These are phyloP conservation scores for Penicillium italicum DNA, from an alignment of 2,329 filamentous ascomycete species.

Conservation along the genomic window DNA sequence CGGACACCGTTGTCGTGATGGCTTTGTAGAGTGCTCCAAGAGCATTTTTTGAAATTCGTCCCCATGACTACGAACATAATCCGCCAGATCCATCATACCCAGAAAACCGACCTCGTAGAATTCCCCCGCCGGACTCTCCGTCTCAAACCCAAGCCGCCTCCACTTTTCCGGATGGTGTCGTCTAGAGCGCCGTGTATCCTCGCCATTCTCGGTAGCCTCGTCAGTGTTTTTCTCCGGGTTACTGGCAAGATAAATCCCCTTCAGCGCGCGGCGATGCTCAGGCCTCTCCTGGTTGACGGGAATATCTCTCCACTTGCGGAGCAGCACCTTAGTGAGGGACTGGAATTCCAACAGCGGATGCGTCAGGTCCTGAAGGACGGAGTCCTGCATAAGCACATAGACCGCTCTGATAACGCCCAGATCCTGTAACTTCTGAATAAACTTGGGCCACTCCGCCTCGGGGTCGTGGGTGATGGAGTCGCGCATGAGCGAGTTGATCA, in stretches of 20 bases:
- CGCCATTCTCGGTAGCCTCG: slow-evolving; percentile 32
- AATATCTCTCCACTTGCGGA: slow-evolving; percentile 85
- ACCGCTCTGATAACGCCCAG: slow-evolving; percentile 89
- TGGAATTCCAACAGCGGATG: slow-evolving; percentile 92
- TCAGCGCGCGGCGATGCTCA: slow-evolving; percentile 83
- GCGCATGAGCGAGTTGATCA: slow-evolving; percentile 92
- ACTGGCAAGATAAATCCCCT: slow-evolving; percentile 79
- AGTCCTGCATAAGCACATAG: slow-evolving; percentile 90
- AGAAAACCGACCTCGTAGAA: slow-evolving; percentile 84
- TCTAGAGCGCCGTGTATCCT: slow-evolving; percentile 57
- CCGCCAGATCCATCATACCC: slow-evolving; percentile 95
- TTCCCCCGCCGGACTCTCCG: slow-evolving; percentile 79
- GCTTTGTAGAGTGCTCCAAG: slow-evolving; percentile 77
- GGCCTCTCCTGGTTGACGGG: slow-evolving; percentile 78
- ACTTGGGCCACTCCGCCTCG: slow-evolving; percentile 86
- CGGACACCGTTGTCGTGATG: slow-evolving; percentile 72
- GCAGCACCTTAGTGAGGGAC: slow-evolving; percentile 77
- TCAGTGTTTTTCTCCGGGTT: slow-evolving; percentile 43
- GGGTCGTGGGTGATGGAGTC: slow-evolving; percentile 78
- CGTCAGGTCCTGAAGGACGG: slow-evolving; percentile 82
- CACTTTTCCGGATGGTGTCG: slow-evolving; percentile 87
- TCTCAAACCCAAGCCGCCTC: slow-evolving; percentile 85
- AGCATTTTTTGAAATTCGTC: slow-evolving; percentile 89
- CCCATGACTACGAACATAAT: slow-evolving; percentile 88
- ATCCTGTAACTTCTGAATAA: slow-evolving; percentile 91